phyloP scores from a whole-genome alignment of 2,329 filamentous ascomycete species.

The Coniochaeta sp. region DNA sequence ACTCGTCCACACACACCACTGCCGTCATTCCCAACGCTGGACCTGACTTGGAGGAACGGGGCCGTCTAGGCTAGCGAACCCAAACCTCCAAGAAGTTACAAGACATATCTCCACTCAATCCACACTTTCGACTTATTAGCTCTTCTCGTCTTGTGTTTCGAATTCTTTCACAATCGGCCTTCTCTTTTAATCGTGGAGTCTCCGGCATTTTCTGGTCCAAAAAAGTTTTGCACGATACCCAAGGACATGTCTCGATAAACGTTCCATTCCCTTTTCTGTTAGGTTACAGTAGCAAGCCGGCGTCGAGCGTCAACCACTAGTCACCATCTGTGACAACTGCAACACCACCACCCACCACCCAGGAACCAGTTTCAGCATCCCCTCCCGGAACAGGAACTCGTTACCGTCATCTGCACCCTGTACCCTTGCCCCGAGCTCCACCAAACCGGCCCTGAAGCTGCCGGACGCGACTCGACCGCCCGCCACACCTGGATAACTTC shows the following conservation, averaged over 20 bases:
- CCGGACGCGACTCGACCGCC: not conserved
- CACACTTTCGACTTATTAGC: conserved; percentile 12
- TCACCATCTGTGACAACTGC: too few species aligned
- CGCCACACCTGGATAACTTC: too few species aligned
- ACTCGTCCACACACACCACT: not conserved
- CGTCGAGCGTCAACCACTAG: not conserved
- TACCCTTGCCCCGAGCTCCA: not conserved
- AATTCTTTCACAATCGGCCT: not conserved
- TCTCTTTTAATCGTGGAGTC: conserved; percentile 15
- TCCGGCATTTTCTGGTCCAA: conserved; percentile 11
- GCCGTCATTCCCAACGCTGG: not conserved
- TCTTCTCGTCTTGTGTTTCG: not conserved
- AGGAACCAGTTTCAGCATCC: not conserved
- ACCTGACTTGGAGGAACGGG: not conserved
- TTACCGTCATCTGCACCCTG: not conserved
- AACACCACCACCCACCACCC: not conserved
- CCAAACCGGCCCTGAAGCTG: not conserved
- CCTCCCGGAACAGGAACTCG: not conserved
- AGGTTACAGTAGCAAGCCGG: not conserved
- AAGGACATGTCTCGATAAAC: conserved; percentile 19
- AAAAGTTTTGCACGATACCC: conserved; percentile 15
- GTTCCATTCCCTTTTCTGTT: conserved; percentile 9
- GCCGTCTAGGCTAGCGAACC: not conserved
- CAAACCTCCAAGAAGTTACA: not conserved
- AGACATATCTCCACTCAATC: conserved; percentile 24